These are phyloP conservation scores for Strigomonas culicis DNA, from an alignment of 208 protist genomes.

Conservation along the genomic window DNA sequence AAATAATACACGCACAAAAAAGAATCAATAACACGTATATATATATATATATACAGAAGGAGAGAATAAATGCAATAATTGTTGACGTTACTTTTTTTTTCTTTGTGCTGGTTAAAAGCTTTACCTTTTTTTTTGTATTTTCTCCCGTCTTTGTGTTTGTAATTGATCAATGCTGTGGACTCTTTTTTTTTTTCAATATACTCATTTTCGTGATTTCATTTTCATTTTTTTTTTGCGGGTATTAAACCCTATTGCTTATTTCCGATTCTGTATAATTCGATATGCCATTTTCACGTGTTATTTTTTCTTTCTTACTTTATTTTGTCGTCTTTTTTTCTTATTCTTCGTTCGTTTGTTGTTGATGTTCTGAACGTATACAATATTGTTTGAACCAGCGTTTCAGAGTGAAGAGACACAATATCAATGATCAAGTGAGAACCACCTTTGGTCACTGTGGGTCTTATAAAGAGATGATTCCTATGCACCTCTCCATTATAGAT, in stretches of 20 bases:
- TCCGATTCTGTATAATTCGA: conserved; percentile 1
- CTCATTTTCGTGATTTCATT: background rate
- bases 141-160: conserved; percentile 7
- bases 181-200: conserved; percentile 14
- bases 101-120: background rate
- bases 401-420: no score
- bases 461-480: no score
- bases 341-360: no score
- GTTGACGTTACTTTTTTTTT: background rate
- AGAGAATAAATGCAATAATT: background rate
- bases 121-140: conserved; percentile 11
- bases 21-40: background rate
- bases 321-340: conserved; percentile 9
- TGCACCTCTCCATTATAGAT: no score
- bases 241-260: background rate
- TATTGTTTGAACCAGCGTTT: no score
- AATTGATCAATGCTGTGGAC: background rate
- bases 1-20: background rate
- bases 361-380: no score
- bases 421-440: no score
- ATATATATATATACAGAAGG: conserved; percentile 12
- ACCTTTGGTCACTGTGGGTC: no score
- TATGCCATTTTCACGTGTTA: conserved; percentile 3
- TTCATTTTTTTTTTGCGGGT: conserved; percentile 12
- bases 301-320: background rate